Base-by-base conservation (phyloP, 116 monocot genomes). In the Iris pallida region DNA sequence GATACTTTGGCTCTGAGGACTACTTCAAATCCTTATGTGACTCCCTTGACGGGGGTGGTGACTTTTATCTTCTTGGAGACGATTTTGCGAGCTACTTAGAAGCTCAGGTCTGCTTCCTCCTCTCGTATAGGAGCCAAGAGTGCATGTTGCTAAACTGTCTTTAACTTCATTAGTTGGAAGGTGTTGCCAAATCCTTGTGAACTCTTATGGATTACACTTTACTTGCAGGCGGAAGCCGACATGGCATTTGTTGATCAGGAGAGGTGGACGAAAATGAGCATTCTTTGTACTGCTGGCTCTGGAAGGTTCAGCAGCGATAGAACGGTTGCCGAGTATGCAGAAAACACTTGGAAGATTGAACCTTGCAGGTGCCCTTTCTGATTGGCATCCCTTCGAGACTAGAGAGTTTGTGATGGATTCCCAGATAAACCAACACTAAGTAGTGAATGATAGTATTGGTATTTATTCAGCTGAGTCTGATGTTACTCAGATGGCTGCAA, bases 21-120 rank as follows among this genome's bases (percentile, higher is more conserved):
- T 79, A 73, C 69, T 79, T 79, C 73, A 73, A 66, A 20, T 63
- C 73, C 5, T 73, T 79, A 58, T 79, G 73, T 43, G 79, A 79
- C 49, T 73, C 72, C 18, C 30, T 79, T 16, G 78, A 79, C 8
- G 47, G 42, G 18, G 64, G 43, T 6, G 49, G 69, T 42, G 73
- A 79, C 47, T 78, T 72, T 40, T 78, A 67, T 68, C 72, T 78
- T 13, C 78, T 78, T 20, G 67, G 72, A 72, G 30, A 67, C 66
- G 72, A 78, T 59, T 78, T 72, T 54, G 7, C 72, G 54, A 61
- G 72, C 52, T 78, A 78, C 65, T 61, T 78, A 6, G 72, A 72
- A 72, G 78, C 72, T 66, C 78, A 78, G 78, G 72, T 72, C 8
- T 16, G n/a, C 48, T 49, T 55, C 42, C 19, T 47, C 5, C 43